A percentile compares a stretch with the other conserved stretches of the same genome.
phyloP scores from a whole-genome alignment of 108 stramenopile species.

The Cyclostephanos tholiformis region DNA sequence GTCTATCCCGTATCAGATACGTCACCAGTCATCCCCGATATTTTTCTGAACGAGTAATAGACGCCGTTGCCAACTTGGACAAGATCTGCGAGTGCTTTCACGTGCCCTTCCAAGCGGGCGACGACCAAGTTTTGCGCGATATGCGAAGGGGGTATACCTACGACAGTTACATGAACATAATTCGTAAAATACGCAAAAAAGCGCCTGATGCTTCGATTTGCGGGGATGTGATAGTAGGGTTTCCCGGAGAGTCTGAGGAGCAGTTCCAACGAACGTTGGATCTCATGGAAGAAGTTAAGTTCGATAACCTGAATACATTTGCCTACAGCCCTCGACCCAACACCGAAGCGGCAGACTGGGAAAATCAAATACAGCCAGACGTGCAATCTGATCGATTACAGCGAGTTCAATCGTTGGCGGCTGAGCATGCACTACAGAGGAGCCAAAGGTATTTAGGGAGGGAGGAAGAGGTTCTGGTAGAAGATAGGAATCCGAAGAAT shows the following conservation, averaged over 20 bases:
- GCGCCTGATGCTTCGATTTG: conserved; percentile 80
- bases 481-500: conserved; percentile 84
- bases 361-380: conserved; percentile 75
- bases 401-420: conserved; percentile 80
- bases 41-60: conserved; percentile 90
- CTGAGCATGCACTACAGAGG: conserved; percentile 81
- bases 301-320: conserved; percentile 62
- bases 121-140: conserved; percentile 72
- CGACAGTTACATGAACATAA: conserved; percentile 90
- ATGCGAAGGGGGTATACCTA: conserved; percentile 93
- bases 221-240: conserved; percentile 86
- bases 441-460: conserved; percentile 84
- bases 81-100: conserved; percentile 90
- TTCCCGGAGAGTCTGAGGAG: conserved; percentile 89
- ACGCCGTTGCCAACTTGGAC: conserved; percentile 82
- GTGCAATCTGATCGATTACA: conserved; percentile 90
- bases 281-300: conserved; percentile 78
- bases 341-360: conserved; percentile 62
- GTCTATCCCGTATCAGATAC: conserved; percentile 75
- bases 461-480: conserved; percentile 86
- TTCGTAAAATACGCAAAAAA: conserved; percentile 70
- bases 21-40: conserved; percentile 94
- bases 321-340: conserved; percentile 66
- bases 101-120: conserved; percentile 92
- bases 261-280: conserved; percentile 79